Base-by-base conservation (phyloP, 106 monocot species). In the Gastrodia elata region DNA sequence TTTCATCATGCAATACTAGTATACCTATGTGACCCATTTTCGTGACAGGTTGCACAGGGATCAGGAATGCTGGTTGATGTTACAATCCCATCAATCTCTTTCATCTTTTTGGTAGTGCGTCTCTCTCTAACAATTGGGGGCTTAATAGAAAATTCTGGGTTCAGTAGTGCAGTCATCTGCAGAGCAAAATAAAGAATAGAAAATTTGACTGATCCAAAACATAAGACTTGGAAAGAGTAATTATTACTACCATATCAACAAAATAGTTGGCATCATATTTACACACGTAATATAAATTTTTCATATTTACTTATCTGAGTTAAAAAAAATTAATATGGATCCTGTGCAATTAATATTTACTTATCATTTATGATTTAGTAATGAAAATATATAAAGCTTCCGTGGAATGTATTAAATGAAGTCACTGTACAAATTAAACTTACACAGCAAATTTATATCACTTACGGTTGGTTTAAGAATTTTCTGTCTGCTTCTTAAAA, bases 71-170 rank as follows among this genome's bases (percentile, higher is more conserved):
- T 77, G 58, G 61, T 40, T 65, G 84, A 84, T 20, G 81, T 71
- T 36, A 86, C 79, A 78, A 83, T 44, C 3, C 85, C 79, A 83
- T 93, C 80, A 77, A 80, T 41, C 38, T 71, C 83, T 73, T 93
- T 93, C 25, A 11, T 59, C 37, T 82, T 87, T 69, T 85, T 93
- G 16, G 36, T 61, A 10, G 58, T 49, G 41, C 68, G 65, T 65
- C 68, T 80, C 11, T 87, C 87, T 76, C 83, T 93, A 67, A 67
- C 77, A 70, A 64, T 81, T 71, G 87, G 49, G 43, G 83, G 79
- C 49, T 83, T 93, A 36, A 68, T 68, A 65, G 81, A 79, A 4
- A 71, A 61, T 36, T 85, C 89, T 27, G 39, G 71, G 46, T 36
- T 79, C 25, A 83, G 68, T 57, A 81, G 83, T 72, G 81, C 68